Evolutionary conservation across 495 filamentous ascomycete species (phyloP), one percentile per base, ranked within the genome.

Genomic region (Penicillium coffeae): DNA sequence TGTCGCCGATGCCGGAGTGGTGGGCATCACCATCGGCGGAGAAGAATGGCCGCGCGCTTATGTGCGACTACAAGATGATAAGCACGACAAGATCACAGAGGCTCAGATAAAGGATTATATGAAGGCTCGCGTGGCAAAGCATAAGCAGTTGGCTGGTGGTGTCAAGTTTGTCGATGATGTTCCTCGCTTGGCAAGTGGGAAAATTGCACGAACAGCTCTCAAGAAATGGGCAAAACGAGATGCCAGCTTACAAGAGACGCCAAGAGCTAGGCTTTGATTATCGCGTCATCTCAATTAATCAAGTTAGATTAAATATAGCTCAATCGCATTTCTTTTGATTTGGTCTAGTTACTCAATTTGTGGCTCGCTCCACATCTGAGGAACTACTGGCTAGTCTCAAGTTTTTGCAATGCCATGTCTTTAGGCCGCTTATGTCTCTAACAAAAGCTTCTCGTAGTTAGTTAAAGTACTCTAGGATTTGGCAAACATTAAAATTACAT

Each of bases 1-100:
- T 1, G 74, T 95, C 21, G 67, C 74, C 21, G 88, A 95, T 59
- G 88, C 76, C 1, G 91, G 84, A 1, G 88, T 96, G 10, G 79
- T 95, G 25, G 89, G 89, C 0, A 78, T 88, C 22, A 71, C 72
- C 8, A 46, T 70, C 56, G 65, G 70, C 0, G 42, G 54, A 21
- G 35, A 12, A 22, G 39, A 42, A n/a, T n/a, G 18, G 15, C 39
- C 39, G 7, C 18, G 39, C 2, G 39, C 39, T 2, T 42, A 42
- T 25, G 39, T 42, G 19, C 19, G n/a, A 12, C 19, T 22, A 8
- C 21, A 25, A 4, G 8, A 12, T 3, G 8, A 25, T 3, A 42
- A n/a, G 12, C 10, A 3, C 3, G 12, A 3, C 7, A 22, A 25
- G 16, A 45, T 64, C 2, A 47, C 0, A 15, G 53, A 38, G 22